Evolutionary conservation across 2,329 filamentous ascomycete species (phyloP).

Genomic region (Tolypocladium nubicola): DNA sequence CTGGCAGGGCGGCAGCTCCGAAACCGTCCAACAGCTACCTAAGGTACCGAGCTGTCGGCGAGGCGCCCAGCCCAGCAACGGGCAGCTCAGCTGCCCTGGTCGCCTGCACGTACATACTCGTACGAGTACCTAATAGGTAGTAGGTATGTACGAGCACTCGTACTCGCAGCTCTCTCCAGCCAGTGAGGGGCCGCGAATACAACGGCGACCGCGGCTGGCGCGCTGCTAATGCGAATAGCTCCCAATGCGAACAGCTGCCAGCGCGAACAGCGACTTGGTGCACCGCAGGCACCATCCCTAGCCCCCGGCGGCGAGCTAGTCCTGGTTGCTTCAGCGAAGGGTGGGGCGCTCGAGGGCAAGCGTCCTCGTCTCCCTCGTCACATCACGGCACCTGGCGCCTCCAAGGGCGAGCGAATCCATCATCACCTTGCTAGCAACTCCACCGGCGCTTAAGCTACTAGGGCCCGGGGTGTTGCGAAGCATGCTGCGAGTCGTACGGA

Average conservation of each 20-base stretch:
- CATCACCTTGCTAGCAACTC: not conserved
- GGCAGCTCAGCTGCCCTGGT: not conserved
- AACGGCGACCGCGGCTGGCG: not conserved
- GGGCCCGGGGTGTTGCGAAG: not conserved
- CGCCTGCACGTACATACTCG: not conserved
- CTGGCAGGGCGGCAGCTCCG: not conserved
- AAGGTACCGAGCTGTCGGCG: too few relatives aligned
- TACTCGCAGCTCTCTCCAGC: not conserved
- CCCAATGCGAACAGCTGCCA: not conserved
- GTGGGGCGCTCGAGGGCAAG: not conserved
- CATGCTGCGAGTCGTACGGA: not conserved
- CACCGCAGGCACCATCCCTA: not conserved
- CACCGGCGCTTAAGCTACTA: not conserved
- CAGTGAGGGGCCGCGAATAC: not conserved
- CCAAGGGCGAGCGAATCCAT: not conserved
- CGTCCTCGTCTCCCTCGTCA: not conserved
- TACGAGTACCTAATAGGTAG: too few relatives aligned
- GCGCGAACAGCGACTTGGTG: not conserved
- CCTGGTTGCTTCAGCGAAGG: constrained; percentile 6
- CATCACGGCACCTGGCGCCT: not conserved
- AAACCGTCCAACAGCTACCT: not conserved
- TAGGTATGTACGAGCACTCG: too few relatives aligned
- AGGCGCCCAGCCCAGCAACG: not conserved
- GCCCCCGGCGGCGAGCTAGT: not conserved
- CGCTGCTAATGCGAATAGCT: not conserved